Base-by-base conservation (phyloP, 2,329 filamentous ascomycete species). In the Pseudophaeomoniella oleicola region DNA sequence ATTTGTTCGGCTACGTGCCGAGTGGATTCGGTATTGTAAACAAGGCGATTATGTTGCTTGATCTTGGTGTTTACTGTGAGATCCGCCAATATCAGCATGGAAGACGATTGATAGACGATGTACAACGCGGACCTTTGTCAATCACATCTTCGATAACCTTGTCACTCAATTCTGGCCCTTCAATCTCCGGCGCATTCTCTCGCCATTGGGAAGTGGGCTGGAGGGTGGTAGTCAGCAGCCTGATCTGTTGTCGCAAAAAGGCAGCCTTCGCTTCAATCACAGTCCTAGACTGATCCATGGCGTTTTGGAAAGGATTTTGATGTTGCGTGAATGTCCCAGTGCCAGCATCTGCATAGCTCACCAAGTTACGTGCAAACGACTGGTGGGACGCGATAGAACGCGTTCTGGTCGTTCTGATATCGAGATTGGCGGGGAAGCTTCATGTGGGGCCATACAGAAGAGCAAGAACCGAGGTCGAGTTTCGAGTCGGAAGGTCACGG, bases 1-100 rank as follows among this genome's bases (percentile, higher is more conserved):
- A 73, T 69, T 47, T 72, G 67, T 42, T 69, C 63, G 14, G 68
- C 66, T 36, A 72, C 59, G 53, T 72, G 67, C 35, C 70, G 64
- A 36, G 67, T 64, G 29, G 69, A 68, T 45, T 71, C 65, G 1
- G 62, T 60, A 32, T 65, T 65, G 54, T 71, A 72, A 30, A 68
- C 63, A 38, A 63, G 54, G 34, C 66, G 67, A 42, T 63, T 65
- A 50, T 73, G 69, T 30, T 68, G 62, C 40, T 63, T 65, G 37
- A 71, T 50, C 27, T 60, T 57, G 19, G 59, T 56, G 41, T 72
- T 72, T 13, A 71, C 69, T 69, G 38, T 14, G 19, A 27, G 9
- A 27, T 27, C 22, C n/a, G n/a, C n/a, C n/a, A n/a, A n/a, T n/a
- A n/a, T n/a, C n/a, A n/a, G n/a, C n/a, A n/a, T n/a, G n/a, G n/a